phyloP scores from a whole-genome alignment of 768 basidiomycete species.

The Amyloporia xantha region DNA sequence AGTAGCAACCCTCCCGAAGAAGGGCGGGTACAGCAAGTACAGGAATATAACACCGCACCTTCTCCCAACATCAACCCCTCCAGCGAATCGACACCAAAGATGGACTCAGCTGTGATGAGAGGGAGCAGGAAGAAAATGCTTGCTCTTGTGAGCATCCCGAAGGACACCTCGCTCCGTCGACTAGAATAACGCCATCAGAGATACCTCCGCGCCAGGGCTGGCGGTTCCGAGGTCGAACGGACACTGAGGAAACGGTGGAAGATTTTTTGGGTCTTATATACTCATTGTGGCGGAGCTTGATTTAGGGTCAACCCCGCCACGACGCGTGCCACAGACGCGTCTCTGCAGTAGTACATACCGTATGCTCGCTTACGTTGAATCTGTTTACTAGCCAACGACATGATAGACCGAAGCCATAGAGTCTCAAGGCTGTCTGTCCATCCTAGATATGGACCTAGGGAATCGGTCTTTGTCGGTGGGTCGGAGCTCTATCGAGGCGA shows the following conservation, averaged over 20 bases:
- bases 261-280: slow-evolving; percentile 25
- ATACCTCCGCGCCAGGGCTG: slow-evolving; percentile 45
- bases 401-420: slow-evolving; percentile 14
- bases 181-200: slow-evolving; percentile 65
- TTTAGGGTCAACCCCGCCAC: slow-evolving; percentile 9
- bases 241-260: slow-evolving; percentile 41
- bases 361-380: background rate
- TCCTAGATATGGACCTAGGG: slow-evolving; percentile 36
- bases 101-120: slow-evolving; percentile 39
- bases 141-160: slow-evolving; percentile 45
- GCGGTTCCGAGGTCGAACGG: slow-evolving; percentile 67
- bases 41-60: slow-evolving; percentile 74
- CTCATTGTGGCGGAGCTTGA: slow-evolving; percentile 11
- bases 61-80: slow-evolving; percentile 39
- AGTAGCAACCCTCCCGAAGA: slow-evolving; percentile 44
- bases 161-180: slow-evolving; percentile 72
- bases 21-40: slow-evolving; percentile 58
- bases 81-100: slow-evolving; percentile 49
- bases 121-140: slow-evolving; percentile 33
- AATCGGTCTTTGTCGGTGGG: slow-evolving; percentile 67
- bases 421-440: slow-evolving; percentile 47
- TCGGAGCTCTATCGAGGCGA: slow-evolving; percentile 62
- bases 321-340: slow-evolving; percentile 22
- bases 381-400: slow-evolving; percentile 2
- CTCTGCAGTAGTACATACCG: background rate